Evolutionary conservation across 2,329 filamentous ascomycete genomes (phyloP).

Genomic region (Aspergillus intermedius): DNA sequence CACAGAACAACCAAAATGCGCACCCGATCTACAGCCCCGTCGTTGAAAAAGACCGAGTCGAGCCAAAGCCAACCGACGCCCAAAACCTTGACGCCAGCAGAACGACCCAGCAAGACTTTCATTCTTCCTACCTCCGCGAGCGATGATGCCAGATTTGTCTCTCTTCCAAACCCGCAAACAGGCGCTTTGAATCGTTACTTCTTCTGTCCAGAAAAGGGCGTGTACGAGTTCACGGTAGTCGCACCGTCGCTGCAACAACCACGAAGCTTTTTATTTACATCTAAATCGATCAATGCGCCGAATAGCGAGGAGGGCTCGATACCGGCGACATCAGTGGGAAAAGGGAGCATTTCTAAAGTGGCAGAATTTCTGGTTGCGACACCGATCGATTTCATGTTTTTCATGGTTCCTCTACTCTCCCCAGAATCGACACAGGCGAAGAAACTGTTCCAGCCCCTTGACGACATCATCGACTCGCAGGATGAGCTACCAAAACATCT

Average conservation of each 20-base stretch:
- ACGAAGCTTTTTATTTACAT: slow-evolving; percentile 51
- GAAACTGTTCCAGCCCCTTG: slow-evolving; percentile 41
- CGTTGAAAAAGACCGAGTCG: slow-evolving; percentile 8
- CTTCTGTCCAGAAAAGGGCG: slow-evolving; percentile 52
- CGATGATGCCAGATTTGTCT: slow-evolving; percentile 49
- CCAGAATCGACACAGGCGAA: slow-evolving; percentile 37
- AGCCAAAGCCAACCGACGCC: slow-evolving; percentile 9
- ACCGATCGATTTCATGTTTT: slow-evolving; percentile 74
- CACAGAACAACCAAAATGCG: slow-evolving; percentile 13
- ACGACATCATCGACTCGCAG: slow-evolving; percentile 44
- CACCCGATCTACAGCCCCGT: slow-evolving; percentile 22
- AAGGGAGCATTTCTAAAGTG: slow-evolving; percentile 55
- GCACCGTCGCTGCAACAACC: slow-evolving; percentile 44
- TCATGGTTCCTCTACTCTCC: slow-evolving; percentile 67
- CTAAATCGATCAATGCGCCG: slow-evolving; percentile 12
- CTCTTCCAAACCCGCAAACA: slow-evolving; percentile 50
- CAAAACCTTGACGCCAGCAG: slow-evolving; percentile 16
- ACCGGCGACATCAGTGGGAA: slow-evolving; percentile 7
- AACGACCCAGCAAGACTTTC: slow-evolving; percentile 44
- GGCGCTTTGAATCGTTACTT: slow-evolving; percentile 46
- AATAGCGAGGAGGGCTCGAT: slow-evolving; percentile 10
- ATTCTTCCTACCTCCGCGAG: slow-evolving; percentile 51
- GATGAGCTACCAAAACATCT: slow-evolving; percentile 37
- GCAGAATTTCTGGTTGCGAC: slow-evolving; percentile 80
- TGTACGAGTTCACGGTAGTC: slow-evolving; percentile 57